Evolutionary conservation across 2,329 filamentous ascomycete genomes (phyloP), one percentile per base, ranked within the genome.

Genomic region (Penicillium sp.): DNA sequence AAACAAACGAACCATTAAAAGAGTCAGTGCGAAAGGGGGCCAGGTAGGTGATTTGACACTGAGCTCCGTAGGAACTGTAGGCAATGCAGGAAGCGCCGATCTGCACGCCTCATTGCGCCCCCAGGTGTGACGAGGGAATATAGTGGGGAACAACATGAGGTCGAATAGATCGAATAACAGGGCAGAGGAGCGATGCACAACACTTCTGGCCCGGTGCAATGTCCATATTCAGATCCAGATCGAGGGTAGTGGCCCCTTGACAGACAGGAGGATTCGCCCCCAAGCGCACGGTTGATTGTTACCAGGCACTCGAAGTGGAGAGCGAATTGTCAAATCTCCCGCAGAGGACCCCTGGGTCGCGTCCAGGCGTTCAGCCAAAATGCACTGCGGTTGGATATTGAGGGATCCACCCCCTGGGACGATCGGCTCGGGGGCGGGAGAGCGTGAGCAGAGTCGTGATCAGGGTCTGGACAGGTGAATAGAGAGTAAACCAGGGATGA

Each of bases 311-410:
- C 21, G 5, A 29, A 31, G 42, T 45, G 42, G 42, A 45, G 42
- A 11, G 42, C 21, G 3, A 11, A 29, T 45, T 42, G 42, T 45
- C 42, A 31, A 45, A 31, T 45, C 42, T 45, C 42, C 42, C 42
- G 42, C 13, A 5, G 42, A 45, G 42, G 24, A 45, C 42, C 42
- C 42, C 42, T 45, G n/a, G 42, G 42, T 45, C 42, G 42, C 42
- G 42, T 31, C 42, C 28, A 45, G 24, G 16, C 42, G 26, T 45
- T 45, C 42, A 45, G 42, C 16, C 26, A 19, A 16, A 45, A 29
- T 45, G 42, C 28, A 45, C 42, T 45, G 42, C 42, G 42, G 42
- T 45, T 45, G 42, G 42, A 31, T 31, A 24, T 2, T 45, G 16
- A 14, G n/a, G 28, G 42, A 43, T 31, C 42, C 42, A 45, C 42